Evolutionary conservation across 1,284 basidiomycete genomes (phyloP).

Genomic region (Schizopora paradoxa): DNA sequence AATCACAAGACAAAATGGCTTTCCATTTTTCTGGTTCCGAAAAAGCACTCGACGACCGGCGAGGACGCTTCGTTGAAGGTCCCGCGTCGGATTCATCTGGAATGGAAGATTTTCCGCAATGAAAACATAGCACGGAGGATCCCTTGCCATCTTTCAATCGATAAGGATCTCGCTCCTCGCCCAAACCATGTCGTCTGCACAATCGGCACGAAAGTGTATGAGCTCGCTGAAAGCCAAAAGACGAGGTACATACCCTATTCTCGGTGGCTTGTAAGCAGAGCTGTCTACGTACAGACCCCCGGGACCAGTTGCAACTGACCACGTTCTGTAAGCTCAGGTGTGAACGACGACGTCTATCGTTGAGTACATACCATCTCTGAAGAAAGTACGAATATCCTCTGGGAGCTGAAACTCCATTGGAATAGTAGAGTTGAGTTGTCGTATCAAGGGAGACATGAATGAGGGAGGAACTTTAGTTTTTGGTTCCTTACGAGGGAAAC

Average conservation of each 20-base stretch:
- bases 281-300: constrained; percentile 76
- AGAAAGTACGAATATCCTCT: constrained; percentile 81
- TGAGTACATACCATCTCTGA: constrained; percentile 67
- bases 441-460: constrained; percentile 64
- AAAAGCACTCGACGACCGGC: constrained; percentile 33
- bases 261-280: constrained; percentile 70
- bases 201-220: background rate
- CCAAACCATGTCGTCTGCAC: constrained; percentile 78
- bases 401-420: constrained; percentile 88
- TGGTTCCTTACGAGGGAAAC: constrained; percentile 45
- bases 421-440: constrained; percentile 55
- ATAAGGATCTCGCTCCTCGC: constrained; percentile 90
- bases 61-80: constrained; percentile 49
- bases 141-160: constrained; percentile 84
- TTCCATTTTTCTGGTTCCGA: constrained; percentile 48
- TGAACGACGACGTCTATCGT: constrained; percentile 17
- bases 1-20: constrained; percentile 90
- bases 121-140: constrained; percentile 80
- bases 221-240: constrained; percentile 21
- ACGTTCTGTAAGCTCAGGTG: constrained; percentile 3
- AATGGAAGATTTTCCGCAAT: constrained; percentile 78
- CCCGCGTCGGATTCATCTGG: constrained; percentile 43
- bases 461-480: constrained; percentile 56
- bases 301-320: constrained; percentile 62
- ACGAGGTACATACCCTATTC: constrained; percentile 61